Conservation (phyloP, 305 asterid species). For the Coffea humblotiana region DNA sequence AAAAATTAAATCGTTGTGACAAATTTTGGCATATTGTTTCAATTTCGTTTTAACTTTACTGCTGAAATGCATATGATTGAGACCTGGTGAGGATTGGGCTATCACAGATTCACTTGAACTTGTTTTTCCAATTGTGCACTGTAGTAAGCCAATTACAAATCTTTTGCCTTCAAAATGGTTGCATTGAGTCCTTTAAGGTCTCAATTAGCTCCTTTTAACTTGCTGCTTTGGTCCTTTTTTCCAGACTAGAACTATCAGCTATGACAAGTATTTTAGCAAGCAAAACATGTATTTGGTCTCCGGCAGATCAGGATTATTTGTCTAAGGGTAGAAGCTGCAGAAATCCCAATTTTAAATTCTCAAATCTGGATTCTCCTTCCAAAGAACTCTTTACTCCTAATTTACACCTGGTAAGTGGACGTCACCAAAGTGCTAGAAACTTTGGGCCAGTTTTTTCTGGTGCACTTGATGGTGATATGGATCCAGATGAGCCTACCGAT, state of each 20-base stretch:
- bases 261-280: slow-evolving; percentile 62
- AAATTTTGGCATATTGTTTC: background rate
- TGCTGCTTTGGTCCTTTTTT: slow-evolving; percentile 1
- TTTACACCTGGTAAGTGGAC: slow-evolving; percentile 19
- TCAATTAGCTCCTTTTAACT: background rate
- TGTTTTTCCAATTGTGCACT: background rate
- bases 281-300: slow-evolving; percentile 48
- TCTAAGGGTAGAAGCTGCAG: slow-evolving; percentile 37
- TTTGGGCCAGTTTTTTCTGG: slow-evolving; percentile 45
- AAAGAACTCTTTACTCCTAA: slow-evolving; percentile 25
- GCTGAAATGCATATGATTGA: background rate
- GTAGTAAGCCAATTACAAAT: background rate
- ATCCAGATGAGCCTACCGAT: slow-evolving; percentile 57
- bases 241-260: slow-evolving; percentile 12
- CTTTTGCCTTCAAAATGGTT: background rate
- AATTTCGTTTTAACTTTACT: background rate
- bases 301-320: slow-evolving; percentile 32
- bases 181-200: background rate
- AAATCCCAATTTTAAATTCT: slow-evolving; percentile 33
- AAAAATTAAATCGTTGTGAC: background rate
- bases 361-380: slow-evolving; percentile 36
- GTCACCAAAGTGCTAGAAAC: slow-evolving; percentile 23
- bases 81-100: background rate
- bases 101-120: background rate
- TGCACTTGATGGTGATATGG: slow-evolving; percentile 46